A percentile compares a stretch with the other conserved stretches of the same genome.
These are phyloP conservation scores for Caloboletus inedulis DNA, from an alignment of 1,284 basidiomycete species.

Conservation along the genomic window DNA sequence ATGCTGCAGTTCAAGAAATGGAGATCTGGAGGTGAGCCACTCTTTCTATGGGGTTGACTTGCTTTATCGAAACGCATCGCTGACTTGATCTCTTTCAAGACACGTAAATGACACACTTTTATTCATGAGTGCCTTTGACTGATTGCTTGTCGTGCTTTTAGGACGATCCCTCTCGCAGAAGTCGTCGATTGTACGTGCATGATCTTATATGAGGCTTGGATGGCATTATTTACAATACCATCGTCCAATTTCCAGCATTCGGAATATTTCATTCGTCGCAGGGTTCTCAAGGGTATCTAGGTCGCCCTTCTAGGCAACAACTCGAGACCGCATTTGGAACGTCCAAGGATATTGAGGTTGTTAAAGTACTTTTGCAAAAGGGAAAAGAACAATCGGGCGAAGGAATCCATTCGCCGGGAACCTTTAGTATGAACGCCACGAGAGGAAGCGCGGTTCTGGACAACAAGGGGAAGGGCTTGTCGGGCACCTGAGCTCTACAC, in stretches of 20 bases:
- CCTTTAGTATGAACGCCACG: conserved; percentile 28
- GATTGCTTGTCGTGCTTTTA: conserved; percentile 29
- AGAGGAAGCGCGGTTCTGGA: conserved; percentile 44
- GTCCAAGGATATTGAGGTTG: conserved; percentile 60
- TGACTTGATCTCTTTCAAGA: conserved; percentile 42
- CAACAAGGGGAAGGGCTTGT: conserved; percentile 38
- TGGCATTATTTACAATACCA: background rate
- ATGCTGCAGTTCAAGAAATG: conserved; percentile 66
- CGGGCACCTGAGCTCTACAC: conserved; percentile 25
- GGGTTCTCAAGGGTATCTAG: conserved; percentile 69
- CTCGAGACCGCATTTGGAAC: conserved; percentile 70
- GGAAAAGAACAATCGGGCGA: conserved; percentile 57
- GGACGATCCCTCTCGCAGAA: conserved; percentile 61
- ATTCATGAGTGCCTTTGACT: conserved; percentile 13
- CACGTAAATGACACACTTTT: conserved; percentile 48
- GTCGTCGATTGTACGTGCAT: conserved; percentile 69
- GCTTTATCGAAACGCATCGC: conserved; percentile 24
- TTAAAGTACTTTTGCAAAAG: conserved; percentile 55
- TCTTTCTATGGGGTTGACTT: background rate
- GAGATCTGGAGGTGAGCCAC: conserved; percentile 66
- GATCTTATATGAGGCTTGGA: background rate
- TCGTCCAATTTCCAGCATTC: conserved; percentile 41
- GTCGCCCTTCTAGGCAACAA: conserved; percentile 71
- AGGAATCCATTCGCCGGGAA: conserved; percentile 35
- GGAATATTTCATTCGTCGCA: conserved; percentile 55